Base-by-base conservation (phyloP, 352 stramenopile genomes). In the Ophiocytium majus region DNA sequence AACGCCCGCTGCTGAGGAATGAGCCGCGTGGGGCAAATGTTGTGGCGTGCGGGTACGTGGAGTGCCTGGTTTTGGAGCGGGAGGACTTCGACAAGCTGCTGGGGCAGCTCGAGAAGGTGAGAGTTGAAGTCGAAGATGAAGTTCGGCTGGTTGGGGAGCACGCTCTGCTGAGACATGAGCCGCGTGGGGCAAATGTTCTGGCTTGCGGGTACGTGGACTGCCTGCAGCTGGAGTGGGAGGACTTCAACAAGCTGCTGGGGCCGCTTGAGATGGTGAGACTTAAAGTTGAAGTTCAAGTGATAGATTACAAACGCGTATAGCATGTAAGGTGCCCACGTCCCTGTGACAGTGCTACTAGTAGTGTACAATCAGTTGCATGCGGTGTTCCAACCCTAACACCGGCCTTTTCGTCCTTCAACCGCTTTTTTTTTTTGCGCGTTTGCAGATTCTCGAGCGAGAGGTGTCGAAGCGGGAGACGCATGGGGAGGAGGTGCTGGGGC, bases 121-220 rank as follows among this genome's bases (percentile, higher is more conserved):
- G n/a, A n/a, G n/a, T n/a, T n/a, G n/a, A n/a, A n/a, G n/a, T n/a
- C n/a, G n/a, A n/a, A n/a, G n/a, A 90, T 23, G 92, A 93, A 0
- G 92, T 95, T 33, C 93, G 96, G 37, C 96, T 94, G 84, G 97
- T 97, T 81, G 93, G 93, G 28, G 94, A 97, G 90, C 90, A 93
- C 0, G 90, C 92, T 17, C 90, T 97, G 63, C 92, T 96, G 32
- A 92, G 91, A 14, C 90, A 92, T 66, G 91, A 95, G 50, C 94
- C 93, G 37, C 92, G 94, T 9, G 92, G 92, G 0, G 94, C 94
- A 0, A 93, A 95, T 85, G 95, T 95, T 36, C 81, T 97, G 0
- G 94, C 93, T 0, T 76, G 93, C n/a, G 32, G 91, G 94, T 19
- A 92, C 94, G 84, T 96, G 10, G 93, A 96, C 83, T 97, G 93